Percentiles rank a stretch among this genome's conserved stretches.
Conservation (phyloP, 192 early-diverging fungal genomes). For the Gonapodya prolifera region DNA sequence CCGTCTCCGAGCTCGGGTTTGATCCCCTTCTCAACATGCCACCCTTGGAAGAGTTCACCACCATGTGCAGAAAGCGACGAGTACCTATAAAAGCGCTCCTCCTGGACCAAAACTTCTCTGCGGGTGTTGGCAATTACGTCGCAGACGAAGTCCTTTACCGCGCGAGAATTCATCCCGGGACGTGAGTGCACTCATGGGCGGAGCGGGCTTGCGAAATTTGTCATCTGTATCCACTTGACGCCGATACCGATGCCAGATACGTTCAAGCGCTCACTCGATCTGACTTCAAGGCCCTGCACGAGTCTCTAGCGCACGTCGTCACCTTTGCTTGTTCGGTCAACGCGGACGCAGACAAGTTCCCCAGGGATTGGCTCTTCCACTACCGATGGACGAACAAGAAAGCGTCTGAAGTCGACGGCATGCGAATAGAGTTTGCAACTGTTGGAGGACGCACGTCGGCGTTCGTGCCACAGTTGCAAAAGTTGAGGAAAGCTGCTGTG, state of each 20-base stretch:
- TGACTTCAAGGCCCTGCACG: conserved; percentile 23
- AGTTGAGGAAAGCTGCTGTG: conserved; percentile 10
- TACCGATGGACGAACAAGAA: conserved; percentile 27
- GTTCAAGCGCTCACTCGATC: not conserved
- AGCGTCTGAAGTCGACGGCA: conserved; percentile 36
- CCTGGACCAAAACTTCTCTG: conserved; percentile 50
- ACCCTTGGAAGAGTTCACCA: conserved; percentile 25
- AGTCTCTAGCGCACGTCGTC: conserved; percentile 32
- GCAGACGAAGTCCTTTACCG: conserved; percentile 74
- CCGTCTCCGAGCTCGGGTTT: conserved; percentile 58
- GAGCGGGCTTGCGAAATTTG: conserved; percentile 18
- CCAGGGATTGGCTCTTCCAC: conserved; percentile 64
- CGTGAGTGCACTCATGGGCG: conserved; percentile 29
- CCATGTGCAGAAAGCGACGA: conserved; percentile 19
- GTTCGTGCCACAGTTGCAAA: conserved; percentile 42
- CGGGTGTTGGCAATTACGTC: conserved; percentile 80
- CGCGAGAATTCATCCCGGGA: conserved; percentile 53
- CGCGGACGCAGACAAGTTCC: conserved; percentile 55
- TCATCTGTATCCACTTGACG: not conserved
- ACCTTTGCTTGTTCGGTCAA: conserved; percentile 41
- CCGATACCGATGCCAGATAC: not conserved
- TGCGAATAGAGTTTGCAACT: conserved; percentile 46
- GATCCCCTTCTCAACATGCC: conserved; percentile 57
- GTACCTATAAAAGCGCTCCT: conserved; percentile 60
- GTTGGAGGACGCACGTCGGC: conserved; percentile 58